Evolutionary conservation across 495 filamentous ascomycete genomes (phyloP).

Genomic region (Penicillium verhagenii): DNA sequence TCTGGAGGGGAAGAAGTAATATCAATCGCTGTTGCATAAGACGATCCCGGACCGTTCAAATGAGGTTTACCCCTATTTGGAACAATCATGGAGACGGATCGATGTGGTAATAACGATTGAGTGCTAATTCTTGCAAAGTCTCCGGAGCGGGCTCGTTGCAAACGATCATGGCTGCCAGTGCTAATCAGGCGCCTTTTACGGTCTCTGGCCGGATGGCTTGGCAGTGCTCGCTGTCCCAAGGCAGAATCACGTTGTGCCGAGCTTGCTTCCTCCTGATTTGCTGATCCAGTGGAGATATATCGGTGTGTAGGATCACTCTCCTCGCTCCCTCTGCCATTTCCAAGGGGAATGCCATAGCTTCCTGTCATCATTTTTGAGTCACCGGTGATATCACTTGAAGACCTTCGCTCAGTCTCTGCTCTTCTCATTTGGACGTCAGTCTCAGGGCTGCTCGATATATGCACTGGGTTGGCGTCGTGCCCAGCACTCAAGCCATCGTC

Average conservation of each 20-base stretch:
- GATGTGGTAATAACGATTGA: slow-evolving; percentile 13
- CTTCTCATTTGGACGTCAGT: background rate
- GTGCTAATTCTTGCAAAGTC: slow-evolving; percentile 10
- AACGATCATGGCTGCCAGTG: slow-evolving; percentile 24
- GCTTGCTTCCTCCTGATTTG: background rate
- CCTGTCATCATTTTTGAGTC: background rate
- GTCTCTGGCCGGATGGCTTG: background rate
- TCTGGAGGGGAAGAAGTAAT: slow-evolving; percentile 34
- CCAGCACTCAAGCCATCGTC: background rate
- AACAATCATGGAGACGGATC: slow-evolving; percentile 20
- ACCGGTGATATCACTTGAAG: background rate
- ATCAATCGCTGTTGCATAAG: slow-evolving; percentile 39
- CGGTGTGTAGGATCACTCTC: background rate
- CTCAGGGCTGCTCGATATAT: background rate
- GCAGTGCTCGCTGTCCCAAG: slow-evolving; percentile 18
- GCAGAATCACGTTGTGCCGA: background rate
- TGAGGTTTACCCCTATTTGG: slow-evolving; percentile 15
- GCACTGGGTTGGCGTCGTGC: background rate
- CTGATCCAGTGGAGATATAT: background rate
- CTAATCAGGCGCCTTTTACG: slow-evolving; percentile 41
- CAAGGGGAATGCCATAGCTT: background rate
- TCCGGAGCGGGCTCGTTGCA: slow-evolving; percentile 25
- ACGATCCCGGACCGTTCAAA: slow-evolving; percentile 23
- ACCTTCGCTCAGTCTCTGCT: background rate
- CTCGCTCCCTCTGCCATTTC: background rate